These are phyloP conservation scores for Saussurea involucrata DNA, from an alignment of 129 eudicot species.

Conservation along the genomic window DNA sequence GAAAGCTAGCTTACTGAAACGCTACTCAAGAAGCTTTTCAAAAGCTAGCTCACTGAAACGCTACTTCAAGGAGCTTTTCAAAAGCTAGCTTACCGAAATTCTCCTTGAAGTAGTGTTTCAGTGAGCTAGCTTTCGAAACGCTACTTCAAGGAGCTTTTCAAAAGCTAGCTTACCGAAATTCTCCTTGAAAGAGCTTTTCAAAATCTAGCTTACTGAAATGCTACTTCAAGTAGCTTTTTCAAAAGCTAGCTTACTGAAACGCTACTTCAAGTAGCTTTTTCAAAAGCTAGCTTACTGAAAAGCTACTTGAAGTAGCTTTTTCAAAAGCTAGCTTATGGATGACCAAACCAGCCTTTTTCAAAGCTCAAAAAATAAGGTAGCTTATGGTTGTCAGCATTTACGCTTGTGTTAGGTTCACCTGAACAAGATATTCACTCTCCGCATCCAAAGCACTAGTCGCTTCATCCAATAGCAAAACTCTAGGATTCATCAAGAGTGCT, in stretches of 20 bases:
- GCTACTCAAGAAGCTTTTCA: neutral
- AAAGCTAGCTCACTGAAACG: neutral
- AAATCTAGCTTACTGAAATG: too few relatives aligned
- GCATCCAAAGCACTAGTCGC: slow-evolving; percentile 58
- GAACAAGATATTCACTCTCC: slow-evolving; percentile 46
- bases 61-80: too few relatives aligned
- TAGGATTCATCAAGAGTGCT: slow-evolving; percentile 55
- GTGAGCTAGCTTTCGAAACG: too few relatives aligned
- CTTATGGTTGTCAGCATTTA: neutral
- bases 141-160: too few relatives aligned
- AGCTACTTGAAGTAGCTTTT: neutral
- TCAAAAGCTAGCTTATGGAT: neutral
- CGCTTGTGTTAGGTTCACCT: slow-evolving; percentile 28
- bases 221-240: neutral
- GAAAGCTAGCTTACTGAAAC: neutral
- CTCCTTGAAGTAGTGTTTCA: too few relatives aligned
- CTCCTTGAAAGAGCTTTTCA: too few relatives aligned
- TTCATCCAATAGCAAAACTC: slow-evolving; percentile 50
- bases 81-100: too few relatives aligned
- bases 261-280: neutral
- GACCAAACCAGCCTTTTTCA: neutral
- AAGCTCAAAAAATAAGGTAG: neutral
- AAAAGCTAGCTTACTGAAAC: too few relatives aligned
- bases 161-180: too few relatives aligned
- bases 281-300: neutral